phyloP scores from a whole-genome alignment of 2,329 filamentous ascomycete species.

The Apiospora sp. region DNA sequence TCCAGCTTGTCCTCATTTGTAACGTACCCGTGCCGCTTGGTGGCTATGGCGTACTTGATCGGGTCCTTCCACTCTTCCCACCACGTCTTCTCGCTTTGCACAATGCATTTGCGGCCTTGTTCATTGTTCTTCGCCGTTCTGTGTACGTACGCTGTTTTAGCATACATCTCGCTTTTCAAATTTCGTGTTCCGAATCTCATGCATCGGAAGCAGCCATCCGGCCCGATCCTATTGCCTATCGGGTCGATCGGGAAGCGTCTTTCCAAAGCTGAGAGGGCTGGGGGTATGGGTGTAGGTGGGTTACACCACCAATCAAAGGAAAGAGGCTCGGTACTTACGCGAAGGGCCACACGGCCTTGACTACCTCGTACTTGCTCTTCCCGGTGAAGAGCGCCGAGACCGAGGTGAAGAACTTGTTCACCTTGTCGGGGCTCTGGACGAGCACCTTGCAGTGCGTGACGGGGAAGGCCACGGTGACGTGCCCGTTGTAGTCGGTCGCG shows the following conservation, averaged over 20 bases:
- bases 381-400: conserved; percentile 60
- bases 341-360: conserved; percentile 66
- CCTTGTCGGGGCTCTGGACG: conserved; percentile 59
- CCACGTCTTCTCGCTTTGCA: conserved; percentile 66
- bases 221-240: not conserved
- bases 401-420: conserved; percentile 62
- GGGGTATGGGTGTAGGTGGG: not conserved
- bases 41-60: conserved; percentile 48
- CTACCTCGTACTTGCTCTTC: conserved; percentile 62
- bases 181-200: not conserved
- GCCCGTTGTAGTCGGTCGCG: conserved; percentile 57
- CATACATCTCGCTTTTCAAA: not conserved
- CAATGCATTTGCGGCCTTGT: conserved; percentile 52
- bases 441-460: conserved; percentile 58
- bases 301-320: not conserved
- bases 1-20: conserved; percentile 63
- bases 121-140: conserved; percentile 47
- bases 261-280: not conserved
- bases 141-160: not conserved
- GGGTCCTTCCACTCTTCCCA: conserved; percentile 60
- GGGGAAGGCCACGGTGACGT: conserved; percentile 57
- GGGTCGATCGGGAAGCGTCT: not conserved
- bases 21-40: conserved; percentile 53
- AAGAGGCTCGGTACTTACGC: conserved; percentile 39
- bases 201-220: not conserved